Conservation (phyloP, 257 asterid species). For the Handroanthus guayacan region DNA sequence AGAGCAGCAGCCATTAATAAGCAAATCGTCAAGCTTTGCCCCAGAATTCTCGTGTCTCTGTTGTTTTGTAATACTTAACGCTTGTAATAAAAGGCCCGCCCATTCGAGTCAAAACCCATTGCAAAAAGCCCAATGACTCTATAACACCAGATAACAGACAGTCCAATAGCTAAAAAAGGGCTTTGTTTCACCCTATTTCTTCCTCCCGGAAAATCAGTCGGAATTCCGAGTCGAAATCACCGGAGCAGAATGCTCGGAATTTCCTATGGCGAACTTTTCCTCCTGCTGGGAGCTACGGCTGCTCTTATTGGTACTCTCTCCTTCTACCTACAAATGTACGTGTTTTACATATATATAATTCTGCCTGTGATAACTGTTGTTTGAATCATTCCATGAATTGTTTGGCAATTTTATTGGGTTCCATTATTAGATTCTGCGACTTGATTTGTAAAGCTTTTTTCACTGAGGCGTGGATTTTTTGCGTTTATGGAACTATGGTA, state of each 20-base stretch:
- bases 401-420: not conserved
- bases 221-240: not conserved
- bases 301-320: constrained; percentile 66
- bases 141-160: not conserved
- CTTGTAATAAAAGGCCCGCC: not conserved
- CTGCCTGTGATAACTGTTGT: not conserved
- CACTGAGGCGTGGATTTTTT: not conserved
- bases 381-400: not conserved
- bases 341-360: not conserved
- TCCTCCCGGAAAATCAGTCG: constrained; percentile 1
- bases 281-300: constrained; percentile 82
- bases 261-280: constrained; percentile 84
- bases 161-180: not conserved
- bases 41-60: not conserved
- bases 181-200: not conserved
- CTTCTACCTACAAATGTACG: not conserved
- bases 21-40: not conserved
- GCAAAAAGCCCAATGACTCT: constrained; percentile 5
- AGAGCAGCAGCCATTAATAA: constrained; percentile 52
- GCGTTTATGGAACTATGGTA: too few species aligned
- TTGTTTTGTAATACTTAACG: not conserved
- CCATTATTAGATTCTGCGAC: not conserved
- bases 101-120: not conserved
- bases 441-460: constrained; percentile 11
- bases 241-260: constrained; percentile 72